phyloP scores from a whole-genome alignment of 2,329 filamentous ascomycete genomes.

The Alternaria brassicae region DNA sequence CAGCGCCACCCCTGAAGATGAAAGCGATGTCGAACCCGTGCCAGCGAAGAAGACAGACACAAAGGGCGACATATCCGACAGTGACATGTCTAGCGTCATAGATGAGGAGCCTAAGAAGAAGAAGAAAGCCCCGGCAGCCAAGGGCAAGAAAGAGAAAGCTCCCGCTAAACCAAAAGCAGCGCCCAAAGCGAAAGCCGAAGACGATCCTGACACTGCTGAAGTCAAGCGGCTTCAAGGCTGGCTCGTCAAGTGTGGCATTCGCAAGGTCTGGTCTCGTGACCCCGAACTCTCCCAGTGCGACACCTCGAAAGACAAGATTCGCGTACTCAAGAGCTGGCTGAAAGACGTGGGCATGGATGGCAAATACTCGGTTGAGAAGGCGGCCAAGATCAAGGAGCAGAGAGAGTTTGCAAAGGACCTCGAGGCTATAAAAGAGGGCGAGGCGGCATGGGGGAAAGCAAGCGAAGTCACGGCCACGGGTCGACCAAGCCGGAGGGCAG shows the following conservation, averaged over 20 bases:
- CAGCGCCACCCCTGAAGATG: conserved; percentile 17
- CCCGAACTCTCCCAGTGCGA: conserved; percentile 76
- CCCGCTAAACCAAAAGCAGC: conserved; percentile 50
- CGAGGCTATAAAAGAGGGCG: conserved; percentile 82
- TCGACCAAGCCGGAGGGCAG: conserved; percentile 38
- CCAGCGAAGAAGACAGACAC: conserved; percentile 22
- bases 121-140: conserved; percentile 44
- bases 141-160: conserved; percentile 36
- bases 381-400: conserved; percentile 83
- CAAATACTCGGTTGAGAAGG: conserved; percentile 83
- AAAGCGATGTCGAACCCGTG: conserved; percentile 21
- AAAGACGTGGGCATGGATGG: conserved; percentile 86
- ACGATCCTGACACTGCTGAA: conserved; percentile 73
- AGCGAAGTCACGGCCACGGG: conserved; percentile 38
- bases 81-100: conserved; percentile 76
- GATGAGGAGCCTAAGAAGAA: conserved; percentile 74
- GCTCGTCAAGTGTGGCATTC: conserved; percentile 86
- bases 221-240: conserved; percentile 89
- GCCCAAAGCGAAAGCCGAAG: conserved; percentile 48
- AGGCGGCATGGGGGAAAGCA: conserved; percentile 73
- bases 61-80: conserved; percentile 57
- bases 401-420: conserved; percentile 85
- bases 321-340: conserved; percentile 79
- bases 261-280: conserved; percentile 82
- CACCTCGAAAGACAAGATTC: conserved; percentile 79